These are phyloP conservation scores for Xylaria sp. DNA, from an alignment of 495 filamentous ascomycete genomes.

Conservation along the genomic window DNA sequence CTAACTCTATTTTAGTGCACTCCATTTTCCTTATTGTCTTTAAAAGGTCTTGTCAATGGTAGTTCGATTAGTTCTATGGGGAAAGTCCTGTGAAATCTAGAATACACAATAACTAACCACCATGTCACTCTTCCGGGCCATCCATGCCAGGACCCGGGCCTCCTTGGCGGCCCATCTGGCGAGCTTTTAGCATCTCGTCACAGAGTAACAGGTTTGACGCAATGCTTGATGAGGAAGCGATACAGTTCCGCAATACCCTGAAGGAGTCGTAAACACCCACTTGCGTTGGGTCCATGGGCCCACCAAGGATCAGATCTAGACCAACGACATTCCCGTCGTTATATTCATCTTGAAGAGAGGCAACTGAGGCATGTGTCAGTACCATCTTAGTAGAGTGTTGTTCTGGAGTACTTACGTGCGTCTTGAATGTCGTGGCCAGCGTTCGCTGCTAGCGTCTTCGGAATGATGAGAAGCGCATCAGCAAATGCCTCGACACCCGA, in stretches of 20 bases:
- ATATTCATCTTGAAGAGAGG: conserved; percentile 83
- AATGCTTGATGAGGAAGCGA: conserved; percentile 93
- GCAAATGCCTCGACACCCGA: conserved; percentile 94
- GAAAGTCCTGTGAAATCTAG: not conserved
- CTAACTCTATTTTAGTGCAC: no score
- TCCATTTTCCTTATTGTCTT: not conserved
- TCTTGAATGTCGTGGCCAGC: conserved; percentile 97
- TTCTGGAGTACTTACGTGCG: conserved; percentile 64
- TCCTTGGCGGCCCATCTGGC: conserved; percentile 78
- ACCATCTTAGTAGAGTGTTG: not conserved
- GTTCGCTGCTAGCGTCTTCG: conserved; percentile 96
- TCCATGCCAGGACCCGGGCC: conserved; percentile 63
- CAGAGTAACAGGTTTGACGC: conserved; percentile 94
- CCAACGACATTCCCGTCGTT: conserved; percentile 85
- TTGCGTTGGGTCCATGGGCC: conserved; percentile 95
- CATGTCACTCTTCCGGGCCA: conserved; percentile 32
- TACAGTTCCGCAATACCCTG: conserved; percentile 89
- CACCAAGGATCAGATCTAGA: conserved; percentile 81
- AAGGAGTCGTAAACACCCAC: conserved; percentile 96
- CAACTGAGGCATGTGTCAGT: conserved; percentile 61
- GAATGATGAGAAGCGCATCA: conserved; percentile 91
- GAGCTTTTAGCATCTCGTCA: conserved; percentile 95
- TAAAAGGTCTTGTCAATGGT: not conserved
- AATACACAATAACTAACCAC: conserved; percentile 17
- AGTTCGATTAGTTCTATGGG: conserved; percentile 10